Conservation (phyloP, 371 early-diverging fungal species). For the Fennellomyces sp. region DNA sequence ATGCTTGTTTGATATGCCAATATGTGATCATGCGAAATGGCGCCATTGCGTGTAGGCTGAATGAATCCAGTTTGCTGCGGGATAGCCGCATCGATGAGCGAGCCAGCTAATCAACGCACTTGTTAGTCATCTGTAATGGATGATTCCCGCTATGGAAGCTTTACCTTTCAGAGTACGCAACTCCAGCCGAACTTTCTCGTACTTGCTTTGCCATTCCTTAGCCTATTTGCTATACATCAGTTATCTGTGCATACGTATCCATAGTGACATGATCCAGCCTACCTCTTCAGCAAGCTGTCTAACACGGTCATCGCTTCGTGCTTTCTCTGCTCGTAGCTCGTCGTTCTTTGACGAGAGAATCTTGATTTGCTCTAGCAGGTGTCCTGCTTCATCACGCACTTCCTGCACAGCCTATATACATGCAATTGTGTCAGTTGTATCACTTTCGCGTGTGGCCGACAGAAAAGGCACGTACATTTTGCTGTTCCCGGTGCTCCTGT, state of each 20-base stretch:
- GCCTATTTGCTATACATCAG: slow-evolving; percentile 5
- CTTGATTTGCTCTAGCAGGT: slow-evolving; percentile 74
- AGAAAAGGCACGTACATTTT: slow-evolving; percentile 53
- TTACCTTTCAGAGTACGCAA: slow-evolving; percentile 52
- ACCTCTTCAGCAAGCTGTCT: slow-evolving; percentile 37
- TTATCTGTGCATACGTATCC: background rate
- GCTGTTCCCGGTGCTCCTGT: slow-evolving; percentile 73
- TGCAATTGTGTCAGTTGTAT: background rate
- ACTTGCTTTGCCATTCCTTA: slow-evolving; percentile 53
- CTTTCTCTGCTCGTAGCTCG: slow-evolving; percentile 52
- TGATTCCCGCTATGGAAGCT: background rate
- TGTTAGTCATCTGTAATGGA: slow-evolving; percentile 9
- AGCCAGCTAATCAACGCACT: background rate
- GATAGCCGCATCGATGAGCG: slow-evolving; percentile 30
- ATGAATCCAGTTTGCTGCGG: slow-evolving; percentile 36
- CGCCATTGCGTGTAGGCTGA: slow-evolving; percentile 62
- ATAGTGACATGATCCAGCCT: background rate
- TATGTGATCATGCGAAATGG: slow-evolving; percentile 66
- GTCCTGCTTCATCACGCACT: slow-evolving; percentile 74
- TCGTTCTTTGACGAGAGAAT: slow-evolving; percentile 65
- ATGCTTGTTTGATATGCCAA: slow-evolving; percentile 81
- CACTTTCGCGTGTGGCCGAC: background rate
- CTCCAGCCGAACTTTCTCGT: slow-evolving; percentile 46
- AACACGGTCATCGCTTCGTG: slow-evolving; percentile 30
- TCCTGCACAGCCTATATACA: slow-evolving; percentile 65